Base-by-base conservation (phyloP, 139 green algal genomes). In the Picochlorum sp. region DNA sequence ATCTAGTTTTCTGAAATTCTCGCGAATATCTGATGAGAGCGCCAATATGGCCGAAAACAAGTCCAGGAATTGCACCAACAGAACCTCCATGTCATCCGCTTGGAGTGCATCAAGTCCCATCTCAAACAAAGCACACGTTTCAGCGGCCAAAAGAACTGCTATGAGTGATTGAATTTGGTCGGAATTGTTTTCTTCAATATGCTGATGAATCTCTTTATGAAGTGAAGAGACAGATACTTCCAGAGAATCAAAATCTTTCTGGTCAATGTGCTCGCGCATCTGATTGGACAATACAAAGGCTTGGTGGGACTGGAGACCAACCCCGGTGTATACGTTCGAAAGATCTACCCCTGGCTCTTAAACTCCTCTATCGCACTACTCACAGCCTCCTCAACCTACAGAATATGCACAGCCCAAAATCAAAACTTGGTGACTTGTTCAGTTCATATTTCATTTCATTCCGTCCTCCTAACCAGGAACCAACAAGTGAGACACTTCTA, bases 361-460 rank as follows among this genome's bases (percentile, higher is more conserved):
- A 94, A 94, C 72, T 94, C 87, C 24, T 87, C 74, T 5, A 89
- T 51, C 0, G 87, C 86, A 44, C 54, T 76, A 6, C 71, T 68
- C 6, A 92, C 62, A 0, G 87, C 87, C 57, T 94, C 87, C 3
- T 90, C 86, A 3, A 77, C 45, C 79, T 86, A 64, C 62, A 66
- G 18, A 4, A 54, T 49, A 51, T 21, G 15, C 8, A 6, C 30
- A 57, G 45, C 32, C 47, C 6, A 13, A 26, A 56, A 30, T 26
- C 44, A 51, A 59, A n/a, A 28, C 30, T 37, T 57, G 14, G 18
- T 56, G 16, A 16, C 8, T 41, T 10, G 47, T 44, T 47, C 47
- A 54, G 45, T 28, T 28, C 8, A 5, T 0, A 70, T 23, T 6
- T 32, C 30, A 32, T 51, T 56, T 37, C 34, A 13, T 9, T 9